phyloP scores from a whole-genome alignment of 768 basidiomycete species.

The Clitopilus passeckerianus region DNA sequence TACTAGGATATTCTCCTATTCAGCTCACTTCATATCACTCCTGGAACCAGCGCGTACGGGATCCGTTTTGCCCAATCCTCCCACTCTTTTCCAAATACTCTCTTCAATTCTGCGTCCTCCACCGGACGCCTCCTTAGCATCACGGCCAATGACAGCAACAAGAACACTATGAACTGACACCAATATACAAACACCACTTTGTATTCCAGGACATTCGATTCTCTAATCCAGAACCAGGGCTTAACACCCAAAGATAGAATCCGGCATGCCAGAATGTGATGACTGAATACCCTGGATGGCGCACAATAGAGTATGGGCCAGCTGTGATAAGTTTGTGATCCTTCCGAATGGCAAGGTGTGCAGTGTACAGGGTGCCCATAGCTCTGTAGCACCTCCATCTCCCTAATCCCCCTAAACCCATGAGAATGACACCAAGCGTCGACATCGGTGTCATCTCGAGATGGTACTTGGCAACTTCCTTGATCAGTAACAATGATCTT shows the following conservation, averaged over 20 bases:
- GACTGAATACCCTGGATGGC: slow-evolving; percentile 21
- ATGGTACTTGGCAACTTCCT: neutral
- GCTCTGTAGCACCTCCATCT: neutral
- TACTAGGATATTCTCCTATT: too few relatives aligned
- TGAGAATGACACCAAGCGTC: neutral
- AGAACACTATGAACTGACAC: neutral
- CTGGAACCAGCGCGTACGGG: neutral
- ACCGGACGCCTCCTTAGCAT: neutral
- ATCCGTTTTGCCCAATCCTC: neutral
- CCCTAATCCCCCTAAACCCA: neutral
- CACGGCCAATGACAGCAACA: neutral
- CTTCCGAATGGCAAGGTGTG: slow-evolving; percentile 15
- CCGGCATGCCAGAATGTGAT: slow-evolving; percentile 19
- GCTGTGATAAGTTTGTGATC: slow-evolving; percentile 21
- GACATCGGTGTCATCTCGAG: neutral
- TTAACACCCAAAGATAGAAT: slow-evolving; percentile 22
- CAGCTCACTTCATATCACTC: neutral
- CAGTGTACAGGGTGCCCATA: slow-evolving; percentile 19
- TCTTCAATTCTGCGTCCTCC: neutral
- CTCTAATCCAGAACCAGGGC: slow-evolving; percentile 22
- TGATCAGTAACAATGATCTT: neutral
- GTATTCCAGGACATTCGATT: slow-evolving; percentile 3
- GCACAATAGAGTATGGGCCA: slow-evolving; percentile 18
- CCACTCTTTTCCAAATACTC: neutral
- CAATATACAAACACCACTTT: neutral